phyloP scores from a whole-genome alignment of 1,284 basidiomycete species.

The Heliocybe sulcata region DNA sequence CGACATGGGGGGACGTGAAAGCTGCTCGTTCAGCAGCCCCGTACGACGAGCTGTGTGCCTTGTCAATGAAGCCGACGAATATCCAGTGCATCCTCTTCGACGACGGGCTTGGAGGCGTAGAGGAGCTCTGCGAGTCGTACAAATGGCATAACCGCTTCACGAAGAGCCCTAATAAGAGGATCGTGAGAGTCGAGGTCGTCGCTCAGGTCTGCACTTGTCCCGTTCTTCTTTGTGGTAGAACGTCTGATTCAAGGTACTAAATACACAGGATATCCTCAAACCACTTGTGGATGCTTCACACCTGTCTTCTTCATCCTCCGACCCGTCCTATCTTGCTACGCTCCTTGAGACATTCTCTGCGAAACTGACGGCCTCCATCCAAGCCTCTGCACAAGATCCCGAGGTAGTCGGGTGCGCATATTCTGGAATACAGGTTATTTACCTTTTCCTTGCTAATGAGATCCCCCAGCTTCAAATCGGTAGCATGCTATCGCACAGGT shows the following conservation, averaged over 20 bases:
- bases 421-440: background rate
- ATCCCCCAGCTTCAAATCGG: constrained; percentile 50
- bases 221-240: background rate
- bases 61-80: constrained; percentile 41
- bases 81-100: constrained; percentile 66
- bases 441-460: background rate
- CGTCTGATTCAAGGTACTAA: background rate
- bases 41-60: constrained; percentile 49
- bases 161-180: constrained; percentile 40
- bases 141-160: constrained; percentile 59
- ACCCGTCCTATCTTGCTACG: background rate
- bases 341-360: constrained; percentile 21
- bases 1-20: constrained; percentile 56
- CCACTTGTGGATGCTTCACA: constrained; percentile 15
- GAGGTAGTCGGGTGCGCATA: constrained; percentile 63
- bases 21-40: constrained; percentile 28
- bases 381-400: constrained; percentile 27
- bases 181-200: constrained; percentile 59
- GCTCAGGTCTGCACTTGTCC: constrained; percentile 44
- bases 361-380: constrained; percentile 25
- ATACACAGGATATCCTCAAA: constrained; percentile 26
- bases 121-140: constrained; percentile 41
- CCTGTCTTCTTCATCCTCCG: constrained; percentile 1
- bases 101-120: constrained; percentile 50
- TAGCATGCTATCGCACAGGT: constrained; percentile 69